phyloP scores from a whole-genome alignment of 2,329 filamentous ascomycete species.

The Ophiostoma quercus region DNA sequence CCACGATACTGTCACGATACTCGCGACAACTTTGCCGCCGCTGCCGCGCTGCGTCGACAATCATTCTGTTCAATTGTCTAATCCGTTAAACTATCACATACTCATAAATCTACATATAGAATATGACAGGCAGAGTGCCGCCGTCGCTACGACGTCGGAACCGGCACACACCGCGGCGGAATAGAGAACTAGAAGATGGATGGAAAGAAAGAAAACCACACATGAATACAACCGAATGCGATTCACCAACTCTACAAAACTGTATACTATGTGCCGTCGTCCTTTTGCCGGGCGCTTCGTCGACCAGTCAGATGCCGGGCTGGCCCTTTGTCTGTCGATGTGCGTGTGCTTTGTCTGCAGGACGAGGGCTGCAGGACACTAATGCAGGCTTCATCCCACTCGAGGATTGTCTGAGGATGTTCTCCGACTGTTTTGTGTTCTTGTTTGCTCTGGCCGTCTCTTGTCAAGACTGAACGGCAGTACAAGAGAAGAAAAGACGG shows the following conservation, averaged over 20 bases:
- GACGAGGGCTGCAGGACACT: slow-evolving; percentile 20
- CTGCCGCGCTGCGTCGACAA: background rate
- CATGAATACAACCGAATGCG: background rate
- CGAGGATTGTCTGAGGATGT: background rate
- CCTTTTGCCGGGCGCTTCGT: slow-evolving; percentile 21
- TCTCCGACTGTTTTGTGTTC: no score
- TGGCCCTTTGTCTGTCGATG: background rate
- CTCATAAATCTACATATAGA: background rate
- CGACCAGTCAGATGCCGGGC: slow-evolving; percentile 21
- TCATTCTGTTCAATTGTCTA: no score
- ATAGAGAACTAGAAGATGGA: background rate
- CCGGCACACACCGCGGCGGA: no score
- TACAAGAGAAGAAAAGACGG: no score
- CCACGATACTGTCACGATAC: background rate
- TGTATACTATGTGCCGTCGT: background rate
- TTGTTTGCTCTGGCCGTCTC: no score
- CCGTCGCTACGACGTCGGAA: no score
- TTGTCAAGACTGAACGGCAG: no score
- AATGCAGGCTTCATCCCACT: slow-evolving; percentile 17
- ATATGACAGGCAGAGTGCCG: no score
- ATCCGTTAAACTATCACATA: no score
- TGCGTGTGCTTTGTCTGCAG: slow-evolving; percentile 15
- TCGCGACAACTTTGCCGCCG: background rate
- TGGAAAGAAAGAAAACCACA: background rate
- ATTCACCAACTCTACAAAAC: no score